These are phyloP conservation scores for Flaveria linearis DNA, from an alignment of 129 eudicot genomes.

Conservation along the genomic window DNA sequence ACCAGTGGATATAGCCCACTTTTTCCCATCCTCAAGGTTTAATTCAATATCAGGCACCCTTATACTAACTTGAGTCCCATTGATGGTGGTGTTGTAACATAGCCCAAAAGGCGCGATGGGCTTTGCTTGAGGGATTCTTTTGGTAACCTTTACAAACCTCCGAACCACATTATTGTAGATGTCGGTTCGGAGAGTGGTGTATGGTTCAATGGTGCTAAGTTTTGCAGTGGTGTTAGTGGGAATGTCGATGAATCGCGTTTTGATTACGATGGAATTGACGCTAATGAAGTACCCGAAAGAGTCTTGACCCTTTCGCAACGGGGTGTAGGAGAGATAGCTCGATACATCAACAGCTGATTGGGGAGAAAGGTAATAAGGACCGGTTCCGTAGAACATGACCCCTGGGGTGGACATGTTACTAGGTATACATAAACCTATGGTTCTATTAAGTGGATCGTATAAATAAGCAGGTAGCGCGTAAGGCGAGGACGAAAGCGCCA, in stretches of 20 bases:
- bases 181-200: slow-evolving; percentile 39
- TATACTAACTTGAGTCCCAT: slow-evolving; percentile 24
- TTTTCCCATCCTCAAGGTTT: slow-evolving; percentile 28
- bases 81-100: slow-evolving; percentile 28
- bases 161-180: slow-evolving; percentile 30
- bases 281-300: slow-evolving; percentile 37
- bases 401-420: slow-evolving; percentile 33
- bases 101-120: slow-evolving; percentile 40
- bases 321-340: slow-evolving; percentile 35
- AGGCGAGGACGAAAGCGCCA: slow-evolving; percentile 34
- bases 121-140: slow-evolving; percentile 30
- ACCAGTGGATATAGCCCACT: slow-evolving; percentile 40
- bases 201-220: slow-evolving; percentile 42
- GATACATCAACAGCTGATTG: slow-evolving; percentile 26
- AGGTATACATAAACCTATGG: slow-evolving; percentile 45
- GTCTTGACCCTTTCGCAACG: slow-evolving; percentile 22
- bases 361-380: slow-evolving; percentile 42
- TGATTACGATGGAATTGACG: slow-evolving; percentile 34
- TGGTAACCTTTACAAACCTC: slow-evolving; percentile 32
- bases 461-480: slow-evolving; percentile 34
- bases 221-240: slow-evolving; percentile 17
- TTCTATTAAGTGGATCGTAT: slow-evolving; percentile 20
- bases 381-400: slow-evolving; percentile 45
- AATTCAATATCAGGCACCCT: slow-evolving; percentile 42
- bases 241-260: slow-evolving; percentile 19